Conservation (phyloP, 805 yeast genomes). For the Kregervanrija fluxuum region DNA sequence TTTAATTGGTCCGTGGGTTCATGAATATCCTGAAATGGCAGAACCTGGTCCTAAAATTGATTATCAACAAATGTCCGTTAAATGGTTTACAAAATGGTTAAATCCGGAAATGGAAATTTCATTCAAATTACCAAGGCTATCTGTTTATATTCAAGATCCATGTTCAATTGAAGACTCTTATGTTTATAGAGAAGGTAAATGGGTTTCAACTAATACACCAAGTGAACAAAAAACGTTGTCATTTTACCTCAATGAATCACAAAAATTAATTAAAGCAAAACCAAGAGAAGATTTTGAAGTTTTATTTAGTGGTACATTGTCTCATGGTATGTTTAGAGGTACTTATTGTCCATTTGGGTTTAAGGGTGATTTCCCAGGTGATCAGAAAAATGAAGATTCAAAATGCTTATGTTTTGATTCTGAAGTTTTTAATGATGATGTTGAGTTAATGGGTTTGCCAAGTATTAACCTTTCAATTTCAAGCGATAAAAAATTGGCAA, state of each 20-base stretch:
- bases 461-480: slow-evolving; percentile 25
- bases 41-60: slow-evolving; percentile 39
- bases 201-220: slow-evolving; percentile 28
- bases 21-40: slow-evolving; percentile 42
- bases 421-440: slow-evolving; percentile 15
- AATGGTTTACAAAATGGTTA: slow-evolving; percentile 36
- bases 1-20: slow-evolving; percentile 43
- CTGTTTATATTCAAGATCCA: slow-evolving; percentile 39
- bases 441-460: slow-evolving; percentile 34
- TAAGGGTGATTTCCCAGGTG: slow-evolving; percentile 39
- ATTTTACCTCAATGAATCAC: slow-evolving; percentile 10
- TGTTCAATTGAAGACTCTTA: slow-evolving; percentile 32
- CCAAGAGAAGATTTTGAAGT: slow-evolving; percentile 8
- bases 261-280: slow-evolving; percentile 3
- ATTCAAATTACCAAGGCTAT: slow-evolving; percentile 28
- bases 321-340: slow-evolving; percentile 39
- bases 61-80: slow-evolving; percentile 33
- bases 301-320: slow-evolving; percentile 27
- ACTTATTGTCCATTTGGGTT: slow-evolving; percentile 42
- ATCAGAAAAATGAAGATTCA: slow-evolving; percentile 35
- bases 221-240: slow-evolving; percentile 10
- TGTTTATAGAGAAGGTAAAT: slow-evolving; percentile 30
- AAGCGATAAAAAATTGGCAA: slow-evolving; percentile 33
- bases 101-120: slow-evolving; percentile 20
- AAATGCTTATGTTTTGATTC: slow-evolving; percentile 33